Base-by-base conservation (phyloP, 345 rosid species). In the Citrus sinensis region DNA sequence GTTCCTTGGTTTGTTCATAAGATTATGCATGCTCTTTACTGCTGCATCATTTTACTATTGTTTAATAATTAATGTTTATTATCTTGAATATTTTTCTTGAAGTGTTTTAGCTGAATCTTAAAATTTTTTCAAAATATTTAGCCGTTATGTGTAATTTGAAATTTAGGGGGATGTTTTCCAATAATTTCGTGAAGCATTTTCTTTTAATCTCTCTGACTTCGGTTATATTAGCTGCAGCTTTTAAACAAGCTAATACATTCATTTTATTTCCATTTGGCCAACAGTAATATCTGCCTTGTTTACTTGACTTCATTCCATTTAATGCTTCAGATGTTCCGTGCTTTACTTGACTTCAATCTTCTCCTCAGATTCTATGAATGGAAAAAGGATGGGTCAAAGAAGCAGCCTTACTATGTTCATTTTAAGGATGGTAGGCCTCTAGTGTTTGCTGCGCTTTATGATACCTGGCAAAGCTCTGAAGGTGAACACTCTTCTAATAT, bases 381-480 rank as follows among this genome's bases (percentile, higher is more conserved):
- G 98, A 95, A 90, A 78, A 95, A 91, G 75, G 97, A 93, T 78
- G 97, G 93, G 40, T 89, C 99, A 2, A 93, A 89, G 74, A 93
- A 90, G 84, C 99, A 93, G 84, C 98, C 99, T 10, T 92, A 90
- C 85, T 90, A 90, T 81, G 82, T 95, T 79, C 97, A 93, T 87
- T 95, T 90, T 83, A 89, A 86, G 90, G 94, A 92, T 83, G 92
- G 84, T 32, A 87, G 92, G 80, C 94, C 99, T 81, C 88, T 95
- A 20, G 94, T 92, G 5, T 92, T 95, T 90, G 97, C 99, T 80
- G 95, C 92, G 65, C 92, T 95, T 37, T 93, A 86, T 74, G 99
- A 95, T 85, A 85, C 89, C 27, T 95, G 98, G 99, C 80, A 90
- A 79, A 89, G 83, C 77, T 77, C 94, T 39, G 96, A 85, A 84